Percentiles rank a stretch among this genome's conserved stretches.
Conservation (phyloP, 805 yeast genomes). For the Cyberlindnera nakhonratchasimensis region DNA sequence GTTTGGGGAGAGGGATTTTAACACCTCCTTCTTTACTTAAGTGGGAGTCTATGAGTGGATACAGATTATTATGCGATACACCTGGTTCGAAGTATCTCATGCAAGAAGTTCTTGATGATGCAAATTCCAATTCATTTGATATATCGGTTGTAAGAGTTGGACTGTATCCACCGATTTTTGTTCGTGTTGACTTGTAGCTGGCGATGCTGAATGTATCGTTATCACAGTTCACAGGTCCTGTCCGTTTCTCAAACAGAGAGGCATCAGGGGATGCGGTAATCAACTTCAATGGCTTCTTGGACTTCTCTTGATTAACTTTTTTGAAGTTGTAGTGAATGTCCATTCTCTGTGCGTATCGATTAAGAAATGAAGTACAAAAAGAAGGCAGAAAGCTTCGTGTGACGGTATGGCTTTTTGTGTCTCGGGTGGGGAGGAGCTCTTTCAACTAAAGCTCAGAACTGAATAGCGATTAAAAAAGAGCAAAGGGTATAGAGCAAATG, state of each 20-base stretch:
- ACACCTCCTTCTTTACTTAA: constrained; percentile 6
- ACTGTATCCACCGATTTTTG: constrained; percentile 5
- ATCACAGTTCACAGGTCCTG: constrained; percentile 7
- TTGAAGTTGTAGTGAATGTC: constrained; percentile 1
- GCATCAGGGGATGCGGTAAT: constrained; percentile 16
- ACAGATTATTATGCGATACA: too few relatives aligned
- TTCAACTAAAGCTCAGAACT: too few relatives aligned
- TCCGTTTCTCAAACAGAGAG: constrained; percentile 24
- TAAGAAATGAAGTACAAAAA: too few relatives aligned
- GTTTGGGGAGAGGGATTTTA: constrained; percentile 17
- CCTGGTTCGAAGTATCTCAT: too few relatives aligned
- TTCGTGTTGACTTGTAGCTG: not conserved
- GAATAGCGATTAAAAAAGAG: not conserved
- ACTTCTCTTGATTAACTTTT: not conserved
- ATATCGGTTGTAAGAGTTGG: not conserved
- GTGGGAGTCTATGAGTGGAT: not conserved
- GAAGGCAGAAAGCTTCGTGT: too few relatives aligned
- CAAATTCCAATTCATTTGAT: not conserved
- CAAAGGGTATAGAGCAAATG: not conserved
- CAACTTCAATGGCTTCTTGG: constrained; percentile 15
- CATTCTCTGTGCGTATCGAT: too few relatives aligned
- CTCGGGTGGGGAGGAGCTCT: too few relatives aligned
- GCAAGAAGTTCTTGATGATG: too few relatives aligned
- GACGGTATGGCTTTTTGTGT: not conserved
- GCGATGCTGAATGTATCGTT: not conserved